phyloP scores from a whole-genome alignment of 257 asterid genomes.

The Hygrophila difformis region DNA sequence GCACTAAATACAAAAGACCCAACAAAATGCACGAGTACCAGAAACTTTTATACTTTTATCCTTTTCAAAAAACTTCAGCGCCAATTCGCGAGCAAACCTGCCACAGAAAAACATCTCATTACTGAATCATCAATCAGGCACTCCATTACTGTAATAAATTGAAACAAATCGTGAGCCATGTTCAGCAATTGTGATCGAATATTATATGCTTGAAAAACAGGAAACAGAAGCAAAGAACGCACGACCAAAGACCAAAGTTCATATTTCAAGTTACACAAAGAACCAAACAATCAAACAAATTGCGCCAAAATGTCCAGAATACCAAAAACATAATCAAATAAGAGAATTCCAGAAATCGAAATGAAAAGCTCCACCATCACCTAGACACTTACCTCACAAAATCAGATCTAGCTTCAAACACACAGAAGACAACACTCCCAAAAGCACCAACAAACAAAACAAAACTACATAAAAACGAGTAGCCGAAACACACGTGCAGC shows the following conservation, averaged over 20 bases:
- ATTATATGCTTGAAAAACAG: background rate
- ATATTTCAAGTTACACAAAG: background rate
- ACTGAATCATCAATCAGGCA: conserved; percentile 9
- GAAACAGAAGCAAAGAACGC: background rate
- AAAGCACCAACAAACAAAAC: conserved; percentile 20
- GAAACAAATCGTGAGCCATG: background rate
- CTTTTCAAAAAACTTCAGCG: conserved; percentile 14
- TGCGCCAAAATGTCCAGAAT: background rate
- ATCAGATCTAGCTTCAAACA: conserved; percentile 51
- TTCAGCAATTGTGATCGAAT: background rate
- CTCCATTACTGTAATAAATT: background rate
- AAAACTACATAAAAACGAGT: conserved; percentile 5
- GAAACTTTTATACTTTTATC: conserved; percentile 11
- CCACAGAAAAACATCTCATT: conserved; percentile 12
- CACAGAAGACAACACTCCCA: conserved; percentile 11
- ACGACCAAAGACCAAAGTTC: background rate
- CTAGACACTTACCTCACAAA: conserved; percentile 14
- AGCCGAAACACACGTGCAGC: background rate
- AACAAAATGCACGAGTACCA: conserved; percentile 13
- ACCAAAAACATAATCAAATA: conserved; percentile 1
- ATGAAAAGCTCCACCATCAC: conserved; percentile 12
- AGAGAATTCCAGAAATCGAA: too few species aligned
- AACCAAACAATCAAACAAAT: conserved; percentile 8
- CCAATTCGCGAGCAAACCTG: conserved; percentile 20
- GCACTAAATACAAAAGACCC: background rate